Base-by-base conservation (phyloP, 1,284 basidiomycete species). In the Gomphus sp. region DNA sequence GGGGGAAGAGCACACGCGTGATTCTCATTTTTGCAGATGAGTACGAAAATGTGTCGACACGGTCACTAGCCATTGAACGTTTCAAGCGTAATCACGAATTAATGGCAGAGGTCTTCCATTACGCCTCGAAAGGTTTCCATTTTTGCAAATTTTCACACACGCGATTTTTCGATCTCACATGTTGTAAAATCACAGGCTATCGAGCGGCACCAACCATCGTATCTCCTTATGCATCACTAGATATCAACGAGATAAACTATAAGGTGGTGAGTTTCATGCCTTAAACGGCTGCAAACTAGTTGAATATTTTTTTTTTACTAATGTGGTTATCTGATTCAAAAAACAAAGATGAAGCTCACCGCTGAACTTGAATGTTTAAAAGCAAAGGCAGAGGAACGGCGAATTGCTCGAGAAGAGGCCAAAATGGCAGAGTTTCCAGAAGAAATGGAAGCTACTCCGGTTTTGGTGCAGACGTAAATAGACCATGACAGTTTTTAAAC, bases 51-150 rank as follows among this genome's bases (percentile, higher is more conserved):
- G 82, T 91, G 60, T 85, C 89, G 2, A 82, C 85, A 1, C 78
- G 87, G 36, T 80, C 86, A 2, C 74, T 91, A 10, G 85, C 89
- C 3, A 66, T 85, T 36, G 79, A 82, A 11, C 76, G 89, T 41
- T 91, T 89, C 67, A 80, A 78, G 62, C 79, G 89, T 10, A 91
- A 91, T 66, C 87, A 91, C 64, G 89, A 90, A 55, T 74, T 84
- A 63, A 89, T 91, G 86, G 85, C 86, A 65, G 85, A 87, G 52
- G 83, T 91, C 0, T 91, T 91, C 69, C 77, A 75, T 65, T 76
- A 79, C 62, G 87, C 88, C 22, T 84, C 84, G 0, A 85, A 82
- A 65, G 79, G 88, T 85, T 22, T 22, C 63, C 60, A 74, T 68
- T 14, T 60, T 2, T 8, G 18, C 25, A 41, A 28, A 43, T 14